A percentile compares a stretch with the other conserved stretches of the same genome.
Conservation (phyloP, 2,329 filamentous ascomycete genomes). For the Cercospora nicotianae region DNA sequence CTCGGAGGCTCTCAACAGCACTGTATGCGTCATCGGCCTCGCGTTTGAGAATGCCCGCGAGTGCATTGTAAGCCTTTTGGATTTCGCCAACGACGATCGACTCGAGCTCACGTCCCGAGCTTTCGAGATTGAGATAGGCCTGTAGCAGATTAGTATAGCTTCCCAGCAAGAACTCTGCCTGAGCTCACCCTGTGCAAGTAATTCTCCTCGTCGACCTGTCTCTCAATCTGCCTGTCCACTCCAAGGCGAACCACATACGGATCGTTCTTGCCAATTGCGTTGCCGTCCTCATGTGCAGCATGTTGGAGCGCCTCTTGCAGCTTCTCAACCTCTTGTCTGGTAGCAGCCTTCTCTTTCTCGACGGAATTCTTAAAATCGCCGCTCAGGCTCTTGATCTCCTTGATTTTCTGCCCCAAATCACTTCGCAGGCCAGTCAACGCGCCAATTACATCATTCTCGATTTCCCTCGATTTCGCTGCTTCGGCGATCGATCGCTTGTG, state of each 20-base stretch:
- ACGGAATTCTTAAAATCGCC: conserved; percentile 97
- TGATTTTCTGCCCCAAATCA: conserved; percentile 93
- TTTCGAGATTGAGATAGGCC: conserved; percentile 93
- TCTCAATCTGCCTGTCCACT: conserved; percentile 87
- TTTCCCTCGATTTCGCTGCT: conserved; percentile 83
- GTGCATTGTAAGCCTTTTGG: conserved; percentile 94
- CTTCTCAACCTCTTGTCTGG: conserved; percentile 72
- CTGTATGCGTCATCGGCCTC: conserved; percentile 81
- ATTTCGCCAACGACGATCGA: conserved; percentile 96
- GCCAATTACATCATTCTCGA: conserved; percentile 86
- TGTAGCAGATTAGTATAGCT: conserved; percentile 42
- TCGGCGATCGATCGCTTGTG: conserved; percentile 79
- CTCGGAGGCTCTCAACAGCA: conserved; percentile 76
- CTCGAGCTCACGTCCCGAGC: conserved; percentile 90
- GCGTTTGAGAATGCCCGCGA: conserved; percentile 85
- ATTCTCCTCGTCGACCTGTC: conserved; percentile 94
- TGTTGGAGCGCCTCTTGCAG: conserved; percentile 81
- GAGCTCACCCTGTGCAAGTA: conserved; percentile 78
- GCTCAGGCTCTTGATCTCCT: conserved; percentile 91
- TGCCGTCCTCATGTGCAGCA: conserved; percentile 69
- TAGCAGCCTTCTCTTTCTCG: conserved; percentile 88
- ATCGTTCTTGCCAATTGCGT: conserved; percentile 85
- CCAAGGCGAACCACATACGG: conserved; percentile 83
- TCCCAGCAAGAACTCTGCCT: too few species aligned
- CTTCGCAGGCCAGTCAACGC: conserved; percentile 81